These are phyloP conservation scores for Dacryopinax spathularia DNA, from an alignment of 768 basidiomycete species.

Conservation along the genomic window DNA sequence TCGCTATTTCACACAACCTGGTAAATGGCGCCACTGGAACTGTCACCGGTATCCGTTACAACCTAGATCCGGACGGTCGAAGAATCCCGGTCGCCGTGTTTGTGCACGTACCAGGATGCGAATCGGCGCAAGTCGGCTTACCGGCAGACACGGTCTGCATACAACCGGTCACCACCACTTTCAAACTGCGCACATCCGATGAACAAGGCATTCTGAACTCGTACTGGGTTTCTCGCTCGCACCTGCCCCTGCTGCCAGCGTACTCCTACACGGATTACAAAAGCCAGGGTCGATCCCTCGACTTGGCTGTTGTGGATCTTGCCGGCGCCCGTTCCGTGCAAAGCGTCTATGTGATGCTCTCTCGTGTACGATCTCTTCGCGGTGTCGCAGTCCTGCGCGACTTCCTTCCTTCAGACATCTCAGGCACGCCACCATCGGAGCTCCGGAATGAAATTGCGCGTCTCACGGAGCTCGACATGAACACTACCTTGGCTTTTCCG, in stretches of 20 bases:
- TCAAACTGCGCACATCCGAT: no score
- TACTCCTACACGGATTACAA: conserved; percentile 8
- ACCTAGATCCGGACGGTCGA: no score
- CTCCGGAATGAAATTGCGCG: no score
- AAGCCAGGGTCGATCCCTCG: conserved; percentile 1
- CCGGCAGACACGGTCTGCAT: neutral
- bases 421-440: no score
- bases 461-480: no score
- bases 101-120: neutral
- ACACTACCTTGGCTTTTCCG: no score
- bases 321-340: no score
- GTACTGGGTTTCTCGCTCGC: neutral
- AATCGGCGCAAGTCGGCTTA: neutral
- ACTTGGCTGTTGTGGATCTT: neutral
- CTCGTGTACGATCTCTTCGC: no score
- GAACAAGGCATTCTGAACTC: no score
- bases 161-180: neutral
- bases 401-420: no score
- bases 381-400: no score
- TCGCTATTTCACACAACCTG: neutral
- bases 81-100: neutral
- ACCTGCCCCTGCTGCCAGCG: conserved; percentile 5
- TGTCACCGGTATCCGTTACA: neutral
- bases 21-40: conserved; percentile 3
- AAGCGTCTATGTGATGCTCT: no score